Percentiles rank a stretch among this genome's conserved stretches.
These are phyloP conservation scores for Botrytis fabae DNA, from an alignment of 2,329 filamentous ascomycete species.

Conservation along the genomic window DNA sequence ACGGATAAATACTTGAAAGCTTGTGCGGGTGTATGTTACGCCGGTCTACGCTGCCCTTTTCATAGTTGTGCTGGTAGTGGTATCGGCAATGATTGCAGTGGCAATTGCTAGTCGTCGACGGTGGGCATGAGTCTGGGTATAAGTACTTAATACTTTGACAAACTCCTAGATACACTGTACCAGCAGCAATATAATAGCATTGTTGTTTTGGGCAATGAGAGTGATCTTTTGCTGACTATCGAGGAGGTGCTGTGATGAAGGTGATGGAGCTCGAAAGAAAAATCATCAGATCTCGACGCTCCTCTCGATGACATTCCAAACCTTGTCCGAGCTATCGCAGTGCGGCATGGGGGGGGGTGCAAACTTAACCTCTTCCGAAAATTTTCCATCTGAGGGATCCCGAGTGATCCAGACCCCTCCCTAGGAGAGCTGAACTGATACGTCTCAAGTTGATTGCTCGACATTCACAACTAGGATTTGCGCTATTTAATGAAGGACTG, in stretches of 20 bases:
- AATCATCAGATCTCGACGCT: not conserved
- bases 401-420: not conserved
- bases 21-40: not conserved
- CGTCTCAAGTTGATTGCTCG: not conserved
- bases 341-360: not conserved
- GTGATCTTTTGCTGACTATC: not conserved
- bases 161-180: not conserved
- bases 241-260: not conserved
- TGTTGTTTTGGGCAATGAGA: not conserved
- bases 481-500: slow-evolving; percentile 3
- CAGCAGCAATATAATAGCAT: not conserved
- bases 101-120: not conserved
- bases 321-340: not conserved
- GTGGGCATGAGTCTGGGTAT: not conserved
- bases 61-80: not conserved
- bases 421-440: not conserved
- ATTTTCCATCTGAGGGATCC: not conserved
- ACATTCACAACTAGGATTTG: not conserved
- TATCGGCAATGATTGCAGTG: not conserved
- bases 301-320: not conserved
- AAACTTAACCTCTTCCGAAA: not conserved
- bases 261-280: not conserved
- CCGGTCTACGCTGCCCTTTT: not conserved
- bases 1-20: rapidly evolving
- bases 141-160: not conserved